These are phyloP conservation scores for Tylopilus sp. DNA, from an alignment of 768 basidiomycete species.

Conservation along the genomic window DNA sequence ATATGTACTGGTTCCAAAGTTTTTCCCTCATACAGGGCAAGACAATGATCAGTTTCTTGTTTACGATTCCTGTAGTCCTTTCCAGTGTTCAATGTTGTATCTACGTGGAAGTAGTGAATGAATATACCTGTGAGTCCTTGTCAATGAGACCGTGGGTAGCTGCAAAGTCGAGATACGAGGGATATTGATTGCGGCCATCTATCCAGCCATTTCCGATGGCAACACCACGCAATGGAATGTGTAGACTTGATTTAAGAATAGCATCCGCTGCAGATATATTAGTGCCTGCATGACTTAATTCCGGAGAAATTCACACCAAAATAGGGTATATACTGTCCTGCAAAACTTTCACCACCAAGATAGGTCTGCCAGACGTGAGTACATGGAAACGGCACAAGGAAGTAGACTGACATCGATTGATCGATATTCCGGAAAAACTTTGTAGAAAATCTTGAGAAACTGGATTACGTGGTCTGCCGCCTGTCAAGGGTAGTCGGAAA, in stretches of 20 bases:
- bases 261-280: conserved; percentile 58
- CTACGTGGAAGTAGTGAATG: background rate
- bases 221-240: conserved; percentile 65
- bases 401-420: conserved; percentile 68
- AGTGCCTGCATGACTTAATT: background rate
- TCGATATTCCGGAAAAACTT: conserved; percentile 85
- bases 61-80: conserved; percentile 64
- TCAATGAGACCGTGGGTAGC: conserved; percentile 77
- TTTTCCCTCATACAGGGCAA: conserved; percentile 37
- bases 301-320: conserved; percentile 56
- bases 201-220: conserved; percentile 99
- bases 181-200: conserved; percentile 84
- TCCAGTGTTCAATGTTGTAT: conserved; percentile 1
- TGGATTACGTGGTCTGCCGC: conserved; percentile 74
- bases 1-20: conserved; percentile 55
- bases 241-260: conserved; percentile 58
- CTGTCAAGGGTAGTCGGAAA: conserved; percentile 35
- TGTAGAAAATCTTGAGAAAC: conserved; percentile 86
- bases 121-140: conserved; percentile 59
- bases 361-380: conserved; percentile 67
- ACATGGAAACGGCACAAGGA: background rate
- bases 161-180: conserved; percentile 83
- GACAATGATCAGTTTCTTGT: conserved; percentile 56
- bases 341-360: conserved; percentile 93
- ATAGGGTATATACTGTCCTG: conserved; percentile 97